phyloP scores from a whole-genome alignment of 1,284 basidiomycete genomes.

The Sanghuangporus weigelae region DNA sequence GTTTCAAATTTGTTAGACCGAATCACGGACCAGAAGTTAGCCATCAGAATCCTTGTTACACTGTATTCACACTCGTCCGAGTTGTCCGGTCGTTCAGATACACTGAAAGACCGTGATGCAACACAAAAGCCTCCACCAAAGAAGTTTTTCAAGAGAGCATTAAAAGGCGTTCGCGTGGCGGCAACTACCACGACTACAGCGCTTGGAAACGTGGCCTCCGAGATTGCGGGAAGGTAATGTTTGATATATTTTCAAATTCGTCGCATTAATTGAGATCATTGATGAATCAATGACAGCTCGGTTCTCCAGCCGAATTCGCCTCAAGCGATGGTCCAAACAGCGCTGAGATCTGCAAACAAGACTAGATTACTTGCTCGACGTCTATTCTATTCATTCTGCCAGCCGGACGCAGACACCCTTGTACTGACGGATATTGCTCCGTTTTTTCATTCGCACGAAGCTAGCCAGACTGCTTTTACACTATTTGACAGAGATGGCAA shows the following conservation, averaged over 20 bases:
- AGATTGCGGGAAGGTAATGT: constrained; percentile 60
- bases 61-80: constrained; percentile 79
- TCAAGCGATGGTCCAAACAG: constrained; percentile 74
- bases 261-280: not conserved
- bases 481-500: constrained; percentile 86
- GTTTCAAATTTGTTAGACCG: constrained; percentile 45
- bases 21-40: constrained; percentile 80
- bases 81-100: constrained; percentile 64
- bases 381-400: constrained; percentile 83
- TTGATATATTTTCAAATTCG: not conserved
- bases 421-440: constrained; percentile 67
- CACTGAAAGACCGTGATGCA: constrained; percentile 44
- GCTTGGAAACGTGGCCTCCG: constrained; percentile 70
- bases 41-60: constrained; percentile 66
- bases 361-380: constrained; percentile 79
- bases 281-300: constrained; percentile 39
- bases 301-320: constrained; percentile 88
- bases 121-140: constrained; percentile 40
- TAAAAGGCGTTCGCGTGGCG: constrained; percentile 65
- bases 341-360: constrained; percentile 78
- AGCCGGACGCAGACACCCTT: constrained; percentile 55
- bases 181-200: constrained; percentile 82
- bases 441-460: constrained; percentile 67
- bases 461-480: constrained; percentile 60
- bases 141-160: constrained; percentile 63